Base-by-base conservation (phyloP, 129 eudicot species). In the Kitagawia praeruptora region DNA sequence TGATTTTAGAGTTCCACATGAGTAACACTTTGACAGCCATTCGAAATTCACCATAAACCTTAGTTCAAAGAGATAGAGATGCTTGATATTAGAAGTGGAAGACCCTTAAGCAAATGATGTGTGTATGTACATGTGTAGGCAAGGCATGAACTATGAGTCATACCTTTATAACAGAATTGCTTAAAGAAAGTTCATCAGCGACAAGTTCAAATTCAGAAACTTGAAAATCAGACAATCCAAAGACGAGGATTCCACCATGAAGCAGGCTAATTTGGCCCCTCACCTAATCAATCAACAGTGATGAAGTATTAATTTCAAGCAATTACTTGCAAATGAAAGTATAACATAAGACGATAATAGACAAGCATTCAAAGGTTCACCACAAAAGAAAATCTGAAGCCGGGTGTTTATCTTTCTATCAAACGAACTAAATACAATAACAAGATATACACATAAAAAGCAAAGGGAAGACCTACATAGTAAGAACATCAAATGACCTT, bases 121-220 rank as follows among this genome's bases (percentile, higher is more conserved):
- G 47, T 42, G 19, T 73, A 1, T 71, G 54, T 44, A 25, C 8
- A 25, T 61, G 69, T 11, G 18, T 38, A 40, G 69, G 37, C 5
- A 41, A 21, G 47, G 69, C 28, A 71, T 19, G 47, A 38, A 18
- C 10, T 18, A 41, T 2, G 15, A 71, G 34, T 75, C 77, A 44
- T 87, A 91, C 98, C 97, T 89, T 85, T 81, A 93, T 88, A 53
- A 75, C 78, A 34, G 97, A 91, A 86, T 93, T 87, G 82, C 98
- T 93, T 90, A 93, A 87, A 27, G 88, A 89, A 86, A 93, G 98
- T 85, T 93, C 98, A 80, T 93, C 97, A 6, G 98, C 98, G 79
- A 91, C 93, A 84, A 93, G 87, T 85, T 93, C 98, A 86, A 91
- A 93, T 82, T 93, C 98, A 8, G 98, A 93, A 78, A 91, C 87